Conservation (phyloP, 202 grass and related monocot genomes). For the Digitaria exilis region DNA sequence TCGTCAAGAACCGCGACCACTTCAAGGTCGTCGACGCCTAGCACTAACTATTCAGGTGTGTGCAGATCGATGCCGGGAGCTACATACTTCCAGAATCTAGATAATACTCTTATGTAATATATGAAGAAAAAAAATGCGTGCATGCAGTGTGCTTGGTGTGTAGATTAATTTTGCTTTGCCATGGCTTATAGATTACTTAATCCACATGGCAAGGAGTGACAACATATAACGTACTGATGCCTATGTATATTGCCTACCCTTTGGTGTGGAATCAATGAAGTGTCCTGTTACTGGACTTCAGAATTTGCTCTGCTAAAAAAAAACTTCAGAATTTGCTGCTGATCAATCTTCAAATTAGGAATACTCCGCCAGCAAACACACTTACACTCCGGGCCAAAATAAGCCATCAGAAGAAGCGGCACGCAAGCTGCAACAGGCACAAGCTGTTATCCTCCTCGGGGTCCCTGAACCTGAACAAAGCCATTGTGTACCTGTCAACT, state of each 20-base stretch:
- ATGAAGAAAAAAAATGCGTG: not conserved
- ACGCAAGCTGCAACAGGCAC: not conserved
- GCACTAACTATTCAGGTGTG: too few relatives aligned
- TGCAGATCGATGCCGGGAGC: not conserved
- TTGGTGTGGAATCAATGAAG: not conserved
- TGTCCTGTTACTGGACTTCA: not conserved
- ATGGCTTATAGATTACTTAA: too few relatives aligned
- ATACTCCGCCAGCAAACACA: not conserved
- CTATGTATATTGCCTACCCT: not conserved
- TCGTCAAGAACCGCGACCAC: conserved; percentile 76
- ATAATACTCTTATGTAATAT: too few relatives aligned
- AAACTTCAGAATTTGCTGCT: not conserved
- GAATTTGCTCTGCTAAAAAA: too few relatives aligned
- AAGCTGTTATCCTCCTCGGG: not conserved
- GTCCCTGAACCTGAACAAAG: not conserved
- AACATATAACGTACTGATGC: not conserved
- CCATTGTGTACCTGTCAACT: not conserved
- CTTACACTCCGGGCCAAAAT: not conserved
- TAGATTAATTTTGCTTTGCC: too few relatives aligned
- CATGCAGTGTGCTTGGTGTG: not conserved
- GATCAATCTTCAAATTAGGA: not conserved
- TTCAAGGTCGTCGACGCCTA: conserved; percentile 81
- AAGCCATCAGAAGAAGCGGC: not conserved
- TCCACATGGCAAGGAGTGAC: not conserved
- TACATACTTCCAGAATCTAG: not conserved